Base-by-base conservation (phyloP, 192 early-diverging fungal species). In the Podochytrium sp. region DNA sequence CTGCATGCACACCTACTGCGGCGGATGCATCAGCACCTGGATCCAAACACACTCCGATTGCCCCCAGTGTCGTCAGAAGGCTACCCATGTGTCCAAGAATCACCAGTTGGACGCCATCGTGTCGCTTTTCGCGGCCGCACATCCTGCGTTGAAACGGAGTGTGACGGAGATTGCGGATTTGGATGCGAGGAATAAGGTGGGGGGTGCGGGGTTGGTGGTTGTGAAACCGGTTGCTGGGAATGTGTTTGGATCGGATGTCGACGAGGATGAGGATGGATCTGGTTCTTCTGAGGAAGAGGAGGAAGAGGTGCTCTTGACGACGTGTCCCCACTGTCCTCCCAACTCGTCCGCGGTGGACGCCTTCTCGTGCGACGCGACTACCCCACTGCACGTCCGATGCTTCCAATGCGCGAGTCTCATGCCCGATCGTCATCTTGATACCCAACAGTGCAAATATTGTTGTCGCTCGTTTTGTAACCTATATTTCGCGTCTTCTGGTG, bases 1-100 rank as follows among this genome's bases (percentile, higher is more conserved):
- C 18, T 80, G 78, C 53, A 25, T 80, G 69, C 78, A 80, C 62
- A 56, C 58, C 37, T 80, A 78, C 37, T 80, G 78, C 49, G 76
- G 69, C 27, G 78, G 76, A 5, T 80, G 78, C 40, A 49, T 70
- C 39, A 58, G 61, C 39, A 39, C 65, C 18, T 80, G 78, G 78
- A 38, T 38, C 16, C 34, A 47, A 18, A 20, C 20, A n/a, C 33
- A 68, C n/a, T 23, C 37, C 6, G 25, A 43, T 14, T 80, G 78
- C 39, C 78, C 78, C 14, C 30, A 47, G 16, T 80, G 78, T 50
- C 75, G 78, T 35, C n/a, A 27, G 40, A 18, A 12, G 14, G 69
- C 53, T 2, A 41, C 57, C 23, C 52, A 65, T 29, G 57, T 74
- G 10, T 41, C 76, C 16, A 30, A 49, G 6, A 80, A 80, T 61